These are phyloP conservation scores for Ashbya aceris DNA, from an alignment of 1,139 yeast genomes.

Conservation along the genomic window DNA sequence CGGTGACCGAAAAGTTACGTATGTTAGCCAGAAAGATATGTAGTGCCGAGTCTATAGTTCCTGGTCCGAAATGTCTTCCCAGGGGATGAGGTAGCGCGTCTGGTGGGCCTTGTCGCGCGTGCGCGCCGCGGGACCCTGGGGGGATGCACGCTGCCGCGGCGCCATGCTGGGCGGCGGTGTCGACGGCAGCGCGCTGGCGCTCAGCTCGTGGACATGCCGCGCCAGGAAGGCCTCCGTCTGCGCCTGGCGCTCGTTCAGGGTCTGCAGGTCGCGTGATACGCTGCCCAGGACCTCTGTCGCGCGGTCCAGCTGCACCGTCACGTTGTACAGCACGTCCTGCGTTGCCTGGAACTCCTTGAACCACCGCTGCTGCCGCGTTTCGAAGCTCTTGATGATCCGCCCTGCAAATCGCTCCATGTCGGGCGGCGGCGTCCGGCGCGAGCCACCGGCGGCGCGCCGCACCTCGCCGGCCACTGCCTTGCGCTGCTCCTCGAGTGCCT, in stretches of 20 bases:
- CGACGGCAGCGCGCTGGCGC: neutral
- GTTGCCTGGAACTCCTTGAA: slow-evolving; percentile 4
- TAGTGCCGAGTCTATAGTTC: slow-evolving; percentile 1
- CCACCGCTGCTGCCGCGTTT: slow-evolving; percentile 2
- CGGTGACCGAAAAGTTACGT: slow-evolving; percentile 15
- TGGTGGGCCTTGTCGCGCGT: slow-evolving; percentile 8
- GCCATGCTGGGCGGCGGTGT: slow-evolving; percentile 2
- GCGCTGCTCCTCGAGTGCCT: slow-evolving; percentile 1
- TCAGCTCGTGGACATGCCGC: slow-evolving; percentile 4
- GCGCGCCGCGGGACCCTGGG: slow-evolving; percentile 10
- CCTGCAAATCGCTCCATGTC: slow-evolving; percentile 1
- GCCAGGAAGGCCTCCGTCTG: slow-evolving; percentile 3
- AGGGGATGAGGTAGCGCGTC: slow-evolving; percentile 17
- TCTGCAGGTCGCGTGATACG: slow-evolving; percentile 5
- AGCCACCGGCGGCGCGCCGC: neutral
- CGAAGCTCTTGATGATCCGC: slow-evolving; percentile 2
- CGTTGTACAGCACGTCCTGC: slow-evolving; percentile 11
- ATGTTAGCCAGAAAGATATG: slow-evolving; percentile 7
- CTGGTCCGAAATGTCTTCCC: slow-evolving; percentile 19
- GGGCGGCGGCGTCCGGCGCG: neutral
- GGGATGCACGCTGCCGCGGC: slow-evolving; percentile 1
- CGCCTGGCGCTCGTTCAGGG: slow-evolving; percentile 3
- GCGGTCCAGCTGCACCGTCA: slow-evolving; percentile 6
- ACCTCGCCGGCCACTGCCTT: slow-evolving; percentile 1
- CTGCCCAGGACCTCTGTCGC: slow-evolving; percentile 2